These are phyloP conservation scores for Pecoramyces ruminantium DNA, from an alignment of 192 early-diverging fungal species.

Conservation along the genomic window DNA sequence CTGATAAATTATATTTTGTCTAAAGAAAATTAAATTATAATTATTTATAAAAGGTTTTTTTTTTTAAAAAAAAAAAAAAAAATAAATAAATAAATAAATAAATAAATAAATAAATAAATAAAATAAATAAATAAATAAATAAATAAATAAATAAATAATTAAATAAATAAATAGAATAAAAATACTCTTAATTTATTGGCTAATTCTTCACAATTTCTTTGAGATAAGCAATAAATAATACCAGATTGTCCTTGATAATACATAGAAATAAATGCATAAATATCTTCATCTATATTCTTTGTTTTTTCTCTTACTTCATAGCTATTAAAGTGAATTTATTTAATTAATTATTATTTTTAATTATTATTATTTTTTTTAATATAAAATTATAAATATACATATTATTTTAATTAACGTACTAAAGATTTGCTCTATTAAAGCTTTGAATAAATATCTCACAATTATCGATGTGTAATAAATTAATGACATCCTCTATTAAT, in stretches of 20 bases:
- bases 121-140: too few species aligned
- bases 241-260: conserved; percentile 51
- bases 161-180: too few species aligned
- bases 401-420: conserved; percentile 14
- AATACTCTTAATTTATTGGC: conserved; percentile 42
- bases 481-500: conserved; percentile 54
- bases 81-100: too few species aligned
- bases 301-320: conserved; percentile 37
- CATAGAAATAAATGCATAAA: conserved; percentile 46
- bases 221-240: conserved; percentile 82
- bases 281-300: conserved; percentile 49
- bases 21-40: too few species aligned
- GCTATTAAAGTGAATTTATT: conserved; percentile 4
- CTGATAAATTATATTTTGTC: conserved; percentile 32
- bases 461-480: conserved; percentile 51
- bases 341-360: too few species aligned
- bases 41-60: too few species aligned
- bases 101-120: too few species aligned
- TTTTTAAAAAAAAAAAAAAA: background rate
- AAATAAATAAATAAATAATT: too few species aligned
- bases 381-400: conserved; percentile 5
- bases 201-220: conserved; percentile 62
- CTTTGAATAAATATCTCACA: conserved; percentile 59
- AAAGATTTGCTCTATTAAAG: conserved; percentile 76
- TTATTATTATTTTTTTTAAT: too few species aligned